Conservation (phyloP, 2,329 filamentous ascomycete species). For the Zymoseptoria pseudotritici region DNA sequence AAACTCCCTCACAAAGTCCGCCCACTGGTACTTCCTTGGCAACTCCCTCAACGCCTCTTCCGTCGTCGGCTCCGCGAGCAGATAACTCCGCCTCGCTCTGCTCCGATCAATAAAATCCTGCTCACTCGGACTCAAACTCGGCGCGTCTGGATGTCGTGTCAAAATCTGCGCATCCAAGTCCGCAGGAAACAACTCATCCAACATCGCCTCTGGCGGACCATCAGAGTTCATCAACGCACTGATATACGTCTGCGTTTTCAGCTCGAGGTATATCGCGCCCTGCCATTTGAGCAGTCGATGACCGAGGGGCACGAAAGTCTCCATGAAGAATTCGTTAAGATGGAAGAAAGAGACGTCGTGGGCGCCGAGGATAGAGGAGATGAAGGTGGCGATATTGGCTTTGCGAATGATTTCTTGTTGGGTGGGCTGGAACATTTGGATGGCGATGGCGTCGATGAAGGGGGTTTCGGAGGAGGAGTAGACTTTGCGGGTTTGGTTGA, state of each 20-base stretch:
- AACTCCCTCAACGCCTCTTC: conserved; percentile 42
- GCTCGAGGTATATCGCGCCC: conserved; percentile 53
- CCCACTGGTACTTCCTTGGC: conserved; percentile 56
- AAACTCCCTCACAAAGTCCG: conserved; percentile 54
- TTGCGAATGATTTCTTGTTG: conserved; percentile 56
- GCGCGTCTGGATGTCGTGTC: conserved; percentile 47
- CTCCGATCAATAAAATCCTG: conserved; percentile 52
- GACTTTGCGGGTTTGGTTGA: conserved; percentile 56
- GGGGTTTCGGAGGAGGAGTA: conserved; percentile 47
- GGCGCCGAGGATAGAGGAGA: conserved; percentile 53
- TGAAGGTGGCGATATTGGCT: conserved; percentile 58
- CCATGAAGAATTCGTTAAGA: conserved; percentile 55
- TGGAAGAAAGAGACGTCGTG: conserved; percentile 58
- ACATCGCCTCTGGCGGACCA: conserved; percentile 47
- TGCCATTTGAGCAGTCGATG: conserved; percentile 52
- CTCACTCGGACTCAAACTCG: conserved; percentile 49
- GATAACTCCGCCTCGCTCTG: conserved; percentile 48
- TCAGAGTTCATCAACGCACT: conserved; percentile 52
- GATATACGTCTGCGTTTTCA: conserved; percentile 62
- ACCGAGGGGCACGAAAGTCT: conserved; percentile 56
- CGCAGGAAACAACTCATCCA: conserved; percentile 53
- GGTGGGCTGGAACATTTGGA: conserved; percentile 30
- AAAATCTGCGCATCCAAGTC: conserved; percentile 49
- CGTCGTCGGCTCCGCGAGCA: conserved; percentile 42
- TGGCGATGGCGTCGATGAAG: conserved; percentile 40